A percentile compares a stretch with the other conserved stretches of the same genome.
phyloP scores from a whole-genome alignment of 441 rosid species.

The Melastoma candidum region DNA sequence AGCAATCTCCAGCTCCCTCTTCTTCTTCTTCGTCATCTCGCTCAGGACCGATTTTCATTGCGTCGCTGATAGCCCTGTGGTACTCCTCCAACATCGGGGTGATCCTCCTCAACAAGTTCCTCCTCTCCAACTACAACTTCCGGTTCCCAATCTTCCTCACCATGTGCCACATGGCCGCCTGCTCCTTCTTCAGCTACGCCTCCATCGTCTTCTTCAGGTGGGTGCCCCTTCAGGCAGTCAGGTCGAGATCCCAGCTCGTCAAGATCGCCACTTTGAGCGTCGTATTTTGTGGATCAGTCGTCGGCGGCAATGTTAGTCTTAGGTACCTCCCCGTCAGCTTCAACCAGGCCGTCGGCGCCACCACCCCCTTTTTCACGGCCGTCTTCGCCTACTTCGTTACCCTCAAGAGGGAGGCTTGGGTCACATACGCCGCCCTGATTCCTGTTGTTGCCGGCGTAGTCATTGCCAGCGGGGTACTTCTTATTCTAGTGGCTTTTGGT shows the following conservation, averaged over 20 bases:
- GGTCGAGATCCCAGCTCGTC: constrained; percentile 61
- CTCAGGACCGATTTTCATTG: constrained; percentile 28
- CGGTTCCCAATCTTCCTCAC: constrained; percentile 84
- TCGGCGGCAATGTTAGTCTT: constrained; percentile 80
- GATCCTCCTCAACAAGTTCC: constrained; percentile 70
- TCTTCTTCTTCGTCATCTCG: background rate
- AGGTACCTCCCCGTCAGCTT: constrained; percentile 80
- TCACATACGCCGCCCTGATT: constrained; percentile 74
- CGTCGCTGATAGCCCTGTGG: constrained; percentile 48
- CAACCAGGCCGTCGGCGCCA: constrained; percentile 94
- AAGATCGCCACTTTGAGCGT: constrained; percentile 74
- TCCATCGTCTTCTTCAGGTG: constrained; percentile 76
- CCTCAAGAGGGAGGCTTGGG: constrained; percentile 85
- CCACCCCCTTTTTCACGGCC: constrained; percentile 90
- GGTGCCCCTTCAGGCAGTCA: constrained; percentile 73
- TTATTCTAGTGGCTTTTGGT: background rate
- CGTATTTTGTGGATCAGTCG: constrained; percentile 86
- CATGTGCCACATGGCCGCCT: constrained; percentile 96
- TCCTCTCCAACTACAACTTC: constrained; percentile 87
- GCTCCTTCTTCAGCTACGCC: constrained; percentile 71
- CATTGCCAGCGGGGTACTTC: constrained; percentile 79
- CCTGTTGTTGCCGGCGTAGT: constrained; percentile 81
- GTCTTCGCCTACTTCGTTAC: constrained; percentile 77
- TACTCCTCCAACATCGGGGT: constrained; percentile 86
- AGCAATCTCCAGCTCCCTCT: no score